Evolutionary conservation across 2,329 filamentous ascomycete species (phyloP).

Genomic region (Microascus cirrosus): DNA sequence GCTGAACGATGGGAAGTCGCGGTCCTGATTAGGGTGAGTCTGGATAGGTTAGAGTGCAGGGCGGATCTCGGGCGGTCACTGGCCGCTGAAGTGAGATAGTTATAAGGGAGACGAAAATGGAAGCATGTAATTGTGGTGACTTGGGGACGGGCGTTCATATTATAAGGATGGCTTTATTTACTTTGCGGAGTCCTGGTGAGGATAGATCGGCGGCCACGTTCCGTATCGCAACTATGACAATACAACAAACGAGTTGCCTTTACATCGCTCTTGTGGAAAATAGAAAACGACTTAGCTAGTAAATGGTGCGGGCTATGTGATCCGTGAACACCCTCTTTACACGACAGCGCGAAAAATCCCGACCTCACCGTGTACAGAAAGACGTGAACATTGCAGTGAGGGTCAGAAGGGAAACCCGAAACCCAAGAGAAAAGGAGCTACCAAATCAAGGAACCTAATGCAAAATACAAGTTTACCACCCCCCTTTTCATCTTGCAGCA

Average conservation of each 20-base stretch:
- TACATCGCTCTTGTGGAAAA: background rate
- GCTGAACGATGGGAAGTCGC: constrained; percentile 31
- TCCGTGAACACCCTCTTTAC: too few species aligned
- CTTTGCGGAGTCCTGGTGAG: background rate
- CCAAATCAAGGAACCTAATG: background rate
- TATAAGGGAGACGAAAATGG: background rate
- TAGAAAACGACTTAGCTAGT: background rate
- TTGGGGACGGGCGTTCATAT: background rate
- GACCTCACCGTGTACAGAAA: too few species aligned
- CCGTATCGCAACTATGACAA: background rate
- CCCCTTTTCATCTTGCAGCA: background rate
- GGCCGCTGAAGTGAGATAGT: background rate
- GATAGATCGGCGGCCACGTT: background rate
- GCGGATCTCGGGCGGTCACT: background rate
- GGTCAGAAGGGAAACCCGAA: background rate
- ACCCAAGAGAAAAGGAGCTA: background rate
- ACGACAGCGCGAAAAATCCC: too few species aligned
- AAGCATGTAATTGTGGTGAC: constrained; percentile 3
- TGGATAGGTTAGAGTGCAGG: background rate
- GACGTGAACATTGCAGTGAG: too few species aligned
- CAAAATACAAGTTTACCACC: background rate
- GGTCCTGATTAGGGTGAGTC: background rate
- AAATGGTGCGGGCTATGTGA: too few species aligned
- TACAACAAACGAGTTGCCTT: background rate
- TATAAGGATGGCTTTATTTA: constrained; percentile 1